Evolutionary conservation across 2,329 filamentous ascomycete species (phyloP).

Genomic region (Blastomyces parvus): DNA sequence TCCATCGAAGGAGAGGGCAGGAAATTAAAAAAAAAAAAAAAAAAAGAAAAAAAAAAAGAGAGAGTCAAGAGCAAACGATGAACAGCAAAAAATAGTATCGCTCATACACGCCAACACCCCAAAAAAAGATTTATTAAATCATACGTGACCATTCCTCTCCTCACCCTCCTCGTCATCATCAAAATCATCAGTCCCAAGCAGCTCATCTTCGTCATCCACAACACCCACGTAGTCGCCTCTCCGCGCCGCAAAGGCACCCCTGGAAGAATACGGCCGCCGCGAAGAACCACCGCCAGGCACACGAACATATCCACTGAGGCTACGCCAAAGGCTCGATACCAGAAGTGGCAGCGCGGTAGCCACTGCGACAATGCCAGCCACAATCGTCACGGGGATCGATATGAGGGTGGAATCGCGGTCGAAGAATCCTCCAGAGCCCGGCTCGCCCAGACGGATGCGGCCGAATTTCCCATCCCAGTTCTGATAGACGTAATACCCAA

Average conservation of each 20-base stretch:
- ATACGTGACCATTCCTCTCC: slow-evolving; percentile 13
- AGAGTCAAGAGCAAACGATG: not conserved
- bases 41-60: not conserved
- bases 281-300: slow-evolving; percentile 35
- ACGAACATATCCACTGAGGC: slow-evolving; percentile 41
- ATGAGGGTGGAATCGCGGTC: slow-evolving; percentile 68
- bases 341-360: slow-evolving; percentile 66
- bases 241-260: slow-evolving; percentile 79
- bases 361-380: slow-evolving; percentile 72
- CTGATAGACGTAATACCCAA: slow-evolving; percentile 76
- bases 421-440: slow-evolving; percentile 36
- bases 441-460: slow-evolving; percentile 78
- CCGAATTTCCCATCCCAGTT: slow-evolving; percentile 88
- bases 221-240: slow-evolving; percentile 81
- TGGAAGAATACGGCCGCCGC: slow-evolving; percentile 66
- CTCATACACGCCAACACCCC: not conserved
- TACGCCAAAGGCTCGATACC: slow-evolving; percentile 62
- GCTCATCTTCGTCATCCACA: slow-evolving; percentile 87
- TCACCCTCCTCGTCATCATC: slow-evolving; percentile 82
- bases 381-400: slow-evolving; percentile 66
- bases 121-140: not conserved
- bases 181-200: slow-evolving; percentile 76
- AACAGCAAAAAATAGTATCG: not conserved
- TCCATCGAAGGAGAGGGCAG: not conserved
- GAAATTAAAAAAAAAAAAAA: too few relatives aligned